Base-by-base conservation (phyloP, 345 rosid species). In the Gossypioides kirkii region DNA sequence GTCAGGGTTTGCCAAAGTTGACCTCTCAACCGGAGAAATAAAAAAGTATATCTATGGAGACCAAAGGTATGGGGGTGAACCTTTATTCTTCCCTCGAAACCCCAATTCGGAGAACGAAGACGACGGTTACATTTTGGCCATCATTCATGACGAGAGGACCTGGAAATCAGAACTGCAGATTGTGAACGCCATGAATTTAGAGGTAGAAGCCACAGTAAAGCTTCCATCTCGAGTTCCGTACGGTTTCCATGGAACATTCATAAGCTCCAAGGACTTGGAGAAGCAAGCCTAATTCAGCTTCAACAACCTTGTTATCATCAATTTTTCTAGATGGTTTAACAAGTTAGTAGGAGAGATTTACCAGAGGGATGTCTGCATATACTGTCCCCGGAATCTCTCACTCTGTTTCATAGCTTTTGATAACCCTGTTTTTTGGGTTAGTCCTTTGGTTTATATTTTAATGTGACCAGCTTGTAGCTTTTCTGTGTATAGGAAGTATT, bases 141-240 rank as follows among this genome's bases (percentile, higher is more conserved):
- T 89, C 47, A 91, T 91, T 4, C 97, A 91, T 58, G 91, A 91
- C 28, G 97, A 91, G 72, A 87, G 80, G 78, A 82, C 86, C 11
- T 87, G 91, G 91, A 86, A 82, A 82, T 91, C 97, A 1, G 91
- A 89, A 87, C 84, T 91, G 50, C 90, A 86, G 50, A 86, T 91
- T 1, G 89, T 89, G 26, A 88, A 89, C 66, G 93, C 97, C 56
- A 66, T 59, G 79, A 86, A 77, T 55, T 72, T 91, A 55, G 73
- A 87, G 80, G 76, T 88, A 3, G 93, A 91, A 75, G 95, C 91
- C 17, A 74, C 87, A 0, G 83, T 91, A 13, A 69, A 81, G 74
- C 90, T 91, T 71, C 97, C 97, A 46, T 89, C 97, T 23, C 81
- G 97, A 45, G 97, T 91, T 53, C 97, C 97, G 10, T 91, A 91